Conservation (phyloP, 2,329 filamentous ascomycete genomes). For the Diaporthe citriasiana region DNA sequence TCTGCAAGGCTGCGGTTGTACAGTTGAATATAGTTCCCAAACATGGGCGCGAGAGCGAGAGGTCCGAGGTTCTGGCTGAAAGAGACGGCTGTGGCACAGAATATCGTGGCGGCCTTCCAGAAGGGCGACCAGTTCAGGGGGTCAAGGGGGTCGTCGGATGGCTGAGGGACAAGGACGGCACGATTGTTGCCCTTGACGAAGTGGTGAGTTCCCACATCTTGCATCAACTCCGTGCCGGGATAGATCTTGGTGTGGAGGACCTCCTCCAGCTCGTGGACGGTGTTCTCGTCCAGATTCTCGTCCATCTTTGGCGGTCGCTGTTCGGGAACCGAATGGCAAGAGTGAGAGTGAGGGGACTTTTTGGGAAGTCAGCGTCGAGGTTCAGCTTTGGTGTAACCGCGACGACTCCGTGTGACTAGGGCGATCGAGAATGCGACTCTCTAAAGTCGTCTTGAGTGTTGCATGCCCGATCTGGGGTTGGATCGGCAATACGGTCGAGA, state of each 20-base stretch:
- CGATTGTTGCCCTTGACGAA: slow-evolving; percentile 69
- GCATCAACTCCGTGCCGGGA: slow-evolving; percentile 56
- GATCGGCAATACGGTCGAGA: not conserved
- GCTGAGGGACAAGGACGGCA: slow-evolving; percentile 63
- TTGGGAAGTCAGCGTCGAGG: not conserved
- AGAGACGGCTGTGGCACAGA: slow-evolving; percentile 54
- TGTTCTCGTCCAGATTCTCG: slow-evolving; percentile 47
- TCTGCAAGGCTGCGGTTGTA: slow-evolving; percentile 67
- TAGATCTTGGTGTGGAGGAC: slow-evolving; percentile 52
- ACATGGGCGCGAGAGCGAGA: slow-evolving; percentile 66
- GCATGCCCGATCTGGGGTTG: not conserved
- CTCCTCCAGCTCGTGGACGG: slow-evolving; percentile 44
- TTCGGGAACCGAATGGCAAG: not conserved
- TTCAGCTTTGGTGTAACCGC: not conserved
- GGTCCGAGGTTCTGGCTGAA: slow-evolving; percentile 58
- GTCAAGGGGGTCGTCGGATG: slow-evolving; percentile 62
- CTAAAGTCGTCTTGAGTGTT: not conserved
- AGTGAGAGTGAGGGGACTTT: not conserved
- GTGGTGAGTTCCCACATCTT: slow-evolving; percentile 71
- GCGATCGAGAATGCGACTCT: slow-evolving; percentile 6
- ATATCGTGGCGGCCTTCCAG: slow-evolving; percentile 58
- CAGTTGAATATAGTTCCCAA: slow-evolving; percentile 67
- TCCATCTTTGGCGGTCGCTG: slow-evolving; percentile 40
- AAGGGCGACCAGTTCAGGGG: slow-evolving; percentile 63
- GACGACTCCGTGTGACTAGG: not conserved